These are phyloP conservation scores for Ogataea dorogensis DNA, from an alignment of 805 yeast genomes.

Conservation along the genomic window DNA sequence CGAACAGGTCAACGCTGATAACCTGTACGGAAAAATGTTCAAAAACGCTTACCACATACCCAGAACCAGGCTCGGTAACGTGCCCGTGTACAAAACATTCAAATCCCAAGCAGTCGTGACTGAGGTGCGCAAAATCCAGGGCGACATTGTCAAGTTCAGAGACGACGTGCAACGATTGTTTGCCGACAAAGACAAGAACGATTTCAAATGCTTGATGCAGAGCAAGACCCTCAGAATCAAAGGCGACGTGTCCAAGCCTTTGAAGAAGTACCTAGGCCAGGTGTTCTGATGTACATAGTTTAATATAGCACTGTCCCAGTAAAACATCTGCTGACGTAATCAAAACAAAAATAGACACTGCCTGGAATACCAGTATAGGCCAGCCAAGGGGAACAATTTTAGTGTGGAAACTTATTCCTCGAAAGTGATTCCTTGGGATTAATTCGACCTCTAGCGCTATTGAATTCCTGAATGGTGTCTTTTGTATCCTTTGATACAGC, in stretches of 20 bases:
- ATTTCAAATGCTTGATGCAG: conserved; percentile 48
- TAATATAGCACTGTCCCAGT: not conserved
- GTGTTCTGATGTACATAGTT: conserved; percentile 26
- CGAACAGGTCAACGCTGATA: conserved; percentile 22
- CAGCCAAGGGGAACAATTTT: conserved; percentile 13
- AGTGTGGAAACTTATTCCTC: too few species aligned
- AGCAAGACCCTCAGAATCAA: conserved; percentile 53
- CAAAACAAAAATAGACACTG: too few species aligned
- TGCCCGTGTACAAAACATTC: conserved; percentile 77
- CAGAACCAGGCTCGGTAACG: conserved; percentile 61
- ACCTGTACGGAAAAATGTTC: conserved; percentile 36
- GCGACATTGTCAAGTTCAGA: conserved; percentile 64
- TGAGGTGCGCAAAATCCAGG: conserved; percentile 68
- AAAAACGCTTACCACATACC: conserved; percentile 39
- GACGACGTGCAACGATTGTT: conserved; percentile 57
- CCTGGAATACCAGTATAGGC: too few species aligned
- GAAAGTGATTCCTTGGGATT: too few species aligned
- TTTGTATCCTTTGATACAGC: conserved; percentile 2
- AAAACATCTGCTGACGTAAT: conserved; percentile 4
- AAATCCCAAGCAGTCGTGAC: conserved; percentile 66
- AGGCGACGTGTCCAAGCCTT: conserved; percentile 41
- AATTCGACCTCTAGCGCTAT: too few species aligned
- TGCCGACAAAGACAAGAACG: conserved; percentile 42
- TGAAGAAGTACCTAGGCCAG: conserved; percentile 36
- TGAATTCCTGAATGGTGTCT: conserved; percentile 5